Base-by-base conservation (phyloP, 371 early-diverging fungal species). In the Lichtheimia ramosa region DNA sequence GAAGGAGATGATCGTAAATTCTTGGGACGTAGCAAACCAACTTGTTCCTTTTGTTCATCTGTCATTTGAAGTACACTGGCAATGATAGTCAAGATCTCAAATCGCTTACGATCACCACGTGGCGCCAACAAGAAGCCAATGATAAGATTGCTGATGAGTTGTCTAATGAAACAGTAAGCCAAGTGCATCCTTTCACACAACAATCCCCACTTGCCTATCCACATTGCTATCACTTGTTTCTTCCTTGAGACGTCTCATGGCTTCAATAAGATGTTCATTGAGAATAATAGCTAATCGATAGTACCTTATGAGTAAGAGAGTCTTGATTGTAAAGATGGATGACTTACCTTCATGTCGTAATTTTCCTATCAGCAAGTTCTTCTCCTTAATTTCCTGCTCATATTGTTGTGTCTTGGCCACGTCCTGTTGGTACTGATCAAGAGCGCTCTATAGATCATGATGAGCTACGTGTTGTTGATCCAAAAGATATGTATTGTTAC, bases 21-120 rank as follows among this genome's bases (percentile, higher is more conserved):
- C n/a, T 68, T 72, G 5, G 66, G 66, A 52, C 93, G 78, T 40
- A 89, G 81, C 57, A 94, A 70, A 8, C 96, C 94, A 28, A 94
- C 89, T 61, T 89, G 87, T 61, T 89, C 87, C 60, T 91, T 91
- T 70, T 96, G 94, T 66, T 93, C 92, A 50, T 94, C 94, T 10
- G 79, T 82, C 56, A 94, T 83, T 72, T 92, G 88, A 51, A 96
- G 74, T 16, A 95, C 90, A 58, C 85, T 90, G n/a, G 92, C 84
- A 71, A 96, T 94, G 49, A 96, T 85, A 40, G 85, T 87, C 54
- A 96, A 70, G 49, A 95, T 92, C 69, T 96, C 96, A 66, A 81
- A 96, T 34, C 93, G 84, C 68, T 92, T 95, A 48, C 89, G 81
- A 68, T 95, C 95, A 21, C 94, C 95, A 25, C 94, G 83, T 34